Conservation (phyloP, 176 grass and related monocot genomes). For the Avena eriantha region DNA sequence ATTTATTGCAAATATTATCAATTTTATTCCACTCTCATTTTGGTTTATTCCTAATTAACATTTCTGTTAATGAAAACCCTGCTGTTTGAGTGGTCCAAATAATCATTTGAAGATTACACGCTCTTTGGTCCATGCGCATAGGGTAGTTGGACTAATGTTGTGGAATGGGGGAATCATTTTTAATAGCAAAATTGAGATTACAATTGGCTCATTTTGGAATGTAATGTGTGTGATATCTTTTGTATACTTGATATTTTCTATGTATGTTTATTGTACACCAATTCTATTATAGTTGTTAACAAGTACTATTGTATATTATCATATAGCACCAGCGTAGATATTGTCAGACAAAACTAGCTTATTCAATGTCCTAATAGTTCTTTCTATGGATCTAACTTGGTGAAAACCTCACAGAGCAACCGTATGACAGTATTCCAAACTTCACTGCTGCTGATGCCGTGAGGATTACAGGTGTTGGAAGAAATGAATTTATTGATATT, state of each 20-base stretch:
- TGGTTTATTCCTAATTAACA: neutral
- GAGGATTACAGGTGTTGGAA: constrained; percentile 84
- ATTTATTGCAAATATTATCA: neutral
- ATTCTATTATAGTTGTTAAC: neutral
- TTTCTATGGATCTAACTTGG: constrained; percentile 38
- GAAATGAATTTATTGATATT: constrained; percentile 98
- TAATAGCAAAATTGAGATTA: neutral
- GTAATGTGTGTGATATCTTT: neutral
- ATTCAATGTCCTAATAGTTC: neutral
- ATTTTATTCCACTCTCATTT: neutral
- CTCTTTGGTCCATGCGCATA: neutral
- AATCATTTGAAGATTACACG: neutral
- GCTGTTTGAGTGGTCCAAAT: neutral
- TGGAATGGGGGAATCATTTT: neutral
- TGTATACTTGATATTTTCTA: neutral
- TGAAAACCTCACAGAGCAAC: constrained; percentile 80
- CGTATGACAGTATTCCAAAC: constrained; percentile 98
- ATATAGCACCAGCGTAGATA: neutral
- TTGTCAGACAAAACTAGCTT: neutral
- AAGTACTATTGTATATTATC: neutral
- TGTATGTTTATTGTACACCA: neutral
- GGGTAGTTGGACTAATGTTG: neutral
- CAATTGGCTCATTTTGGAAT: neutral
- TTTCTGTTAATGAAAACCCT: neutral
- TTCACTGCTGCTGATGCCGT: constrained; percentile 93